phyloP scores from a whole-genome alignment of 2,329 filamentous ascomycete species.

The Cytospora mali region DNA sequence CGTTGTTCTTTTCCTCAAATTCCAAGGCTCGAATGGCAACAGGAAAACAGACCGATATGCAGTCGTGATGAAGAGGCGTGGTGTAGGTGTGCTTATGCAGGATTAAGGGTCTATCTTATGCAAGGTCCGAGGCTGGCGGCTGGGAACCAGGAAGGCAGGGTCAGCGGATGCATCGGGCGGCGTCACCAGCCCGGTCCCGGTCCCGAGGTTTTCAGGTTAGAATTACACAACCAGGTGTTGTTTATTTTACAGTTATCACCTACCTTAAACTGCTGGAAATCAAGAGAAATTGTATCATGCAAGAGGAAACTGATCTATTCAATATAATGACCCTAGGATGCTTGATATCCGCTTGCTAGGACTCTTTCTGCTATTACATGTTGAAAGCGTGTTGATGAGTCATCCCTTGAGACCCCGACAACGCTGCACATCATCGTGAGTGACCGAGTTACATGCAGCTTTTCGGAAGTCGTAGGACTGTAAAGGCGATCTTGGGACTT shows the following conservation, averaged over 20 bases:
- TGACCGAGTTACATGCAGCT: background rate
- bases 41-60: background rate
- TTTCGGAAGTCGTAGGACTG: background rate
- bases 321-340: background rate
- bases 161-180: slow-evolving; percentile 11
- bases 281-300: background rate
- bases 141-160: slow-evolving; percentile 2
- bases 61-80: background rate
- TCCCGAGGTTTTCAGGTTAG: background rate
- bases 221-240: background rate
- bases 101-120: background rate
- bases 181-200: slow-evolving; percentile 10
- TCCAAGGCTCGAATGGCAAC: background rate
- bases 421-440: slow-evolving; percentile 7
- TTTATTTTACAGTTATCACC: background rate
- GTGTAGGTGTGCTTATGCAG: slow-evolving; percentile 1
- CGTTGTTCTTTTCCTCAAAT: no score
- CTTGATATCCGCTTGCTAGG: background rate
- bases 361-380: background rate
- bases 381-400: slow-evolving; percentile 7
- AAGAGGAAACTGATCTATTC: background rate
- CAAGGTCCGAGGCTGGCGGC: slow-evolving; percentile 6
- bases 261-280: background rate
- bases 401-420: background rate
- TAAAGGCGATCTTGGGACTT: background rate